A percentile compares a stretch with the other conserved stretches of the same genome.
phyloP scores from a whole-genome alignment of 345 rosid genomes.

The Cardamine occulta region DNA sequence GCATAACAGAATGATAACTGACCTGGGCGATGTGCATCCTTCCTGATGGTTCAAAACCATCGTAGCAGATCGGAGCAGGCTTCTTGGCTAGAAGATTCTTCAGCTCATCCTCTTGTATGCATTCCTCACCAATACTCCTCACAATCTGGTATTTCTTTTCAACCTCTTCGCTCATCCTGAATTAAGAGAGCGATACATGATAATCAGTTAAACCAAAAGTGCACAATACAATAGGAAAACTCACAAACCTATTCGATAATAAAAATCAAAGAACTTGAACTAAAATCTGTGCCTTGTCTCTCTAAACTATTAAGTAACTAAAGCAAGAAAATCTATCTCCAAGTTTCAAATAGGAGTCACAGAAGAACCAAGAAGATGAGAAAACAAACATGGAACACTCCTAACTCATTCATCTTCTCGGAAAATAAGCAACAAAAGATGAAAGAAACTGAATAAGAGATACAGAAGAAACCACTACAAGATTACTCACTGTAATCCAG shows the following conservation, averaged over 20 bases:
- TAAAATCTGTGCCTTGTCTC: neutral
- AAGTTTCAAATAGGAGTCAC: neutral
- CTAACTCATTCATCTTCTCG: neutral
- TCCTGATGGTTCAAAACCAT: constrained; percentile 96
- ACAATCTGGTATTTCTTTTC: constrained; percentile 66
- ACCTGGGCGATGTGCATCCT: constrained; percentile 98
- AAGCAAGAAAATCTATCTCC: neutral
- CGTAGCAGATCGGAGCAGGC: constrained; percentile 82
- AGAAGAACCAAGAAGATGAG: neutral
- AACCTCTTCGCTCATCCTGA: constrained; percentile 65
- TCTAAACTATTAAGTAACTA: neutral
- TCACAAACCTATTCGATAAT: neutral
- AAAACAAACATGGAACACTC: neutral
- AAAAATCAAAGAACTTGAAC: neutral
- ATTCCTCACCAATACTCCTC: constrained; percentile 85
- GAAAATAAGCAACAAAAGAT: neutral
- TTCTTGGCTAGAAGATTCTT: constrained; percentile 72
- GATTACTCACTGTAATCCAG: constrained; percentile 40
- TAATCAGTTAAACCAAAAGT: neutral
- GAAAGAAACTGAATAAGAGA: neutral
- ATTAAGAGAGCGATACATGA: neutral
- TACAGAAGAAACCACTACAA: neutral
- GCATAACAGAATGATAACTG: neutral
- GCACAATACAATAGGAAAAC: neutral
- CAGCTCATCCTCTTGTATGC: constrained; percentile 82